phyloP scores from a whole-genome alignment of 1,139 yeast species.

The Eremothecium gossypii region DNA sequence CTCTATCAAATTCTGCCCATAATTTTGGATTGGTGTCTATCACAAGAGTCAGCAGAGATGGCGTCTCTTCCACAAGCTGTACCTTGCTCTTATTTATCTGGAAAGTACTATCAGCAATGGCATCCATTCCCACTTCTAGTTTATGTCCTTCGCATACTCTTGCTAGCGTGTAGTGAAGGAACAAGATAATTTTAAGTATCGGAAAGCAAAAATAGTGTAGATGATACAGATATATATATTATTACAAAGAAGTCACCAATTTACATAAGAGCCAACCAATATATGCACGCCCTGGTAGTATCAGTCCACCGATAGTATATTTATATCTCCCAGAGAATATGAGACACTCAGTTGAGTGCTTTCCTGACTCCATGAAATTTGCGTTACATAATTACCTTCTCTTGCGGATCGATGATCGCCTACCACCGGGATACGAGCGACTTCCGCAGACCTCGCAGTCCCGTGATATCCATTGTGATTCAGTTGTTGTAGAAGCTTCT shows the following conservation, averaged over 20 bases:
- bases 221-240: too few relatives aligned
- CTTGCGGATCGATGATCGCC: slow-evolving; percentile 13
- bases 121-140: slow-evolving; percentile 44
- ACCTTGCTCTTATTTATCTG: slow-evolving; percentile 25
- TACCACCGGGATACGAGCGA: slow-evolving; percentile 10
- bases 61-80: slow-evolving; percentile 49
- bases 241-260: too few relatives aligned
- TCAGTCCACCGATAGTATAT: slow-evolving; percentile 5
- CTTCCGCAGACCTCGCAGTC: background rate
- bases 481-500: slow-evolving; percentile 6
- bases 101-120: slow-evolving; percentile 61
- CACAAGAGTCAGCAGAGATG: slow-evolving; percentile 71
- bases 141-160: too few relatives aligned
- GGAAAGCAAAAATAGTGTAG: too few relatives aligned
- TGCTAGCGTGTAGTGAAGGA: too few relatives aligned
- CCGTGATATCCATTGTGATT: slow-evolving; percentile 1
- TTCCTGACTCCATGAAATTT: slow-evolving; percentile 18
- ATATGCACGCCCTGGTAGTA: background rate
- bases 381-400: slow-evolving; percentile 14
- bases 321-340: slow-evolving; percentile 12
- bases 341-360: slow-evolving; percentile 15
- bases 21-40: slow-evolving; percentile 71
- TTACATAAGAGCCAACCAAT: too few relatives aligned
- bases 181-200: too few relatives aligned
- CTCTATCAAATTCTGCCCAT: slow-evolving; percentile 49